A percentile compares a stretch with the other conserved stretches of the same genome.
phyloP scores from a whole-genome alignment of 306 rosid genomes.

The Quercus bicolor region DNA sequence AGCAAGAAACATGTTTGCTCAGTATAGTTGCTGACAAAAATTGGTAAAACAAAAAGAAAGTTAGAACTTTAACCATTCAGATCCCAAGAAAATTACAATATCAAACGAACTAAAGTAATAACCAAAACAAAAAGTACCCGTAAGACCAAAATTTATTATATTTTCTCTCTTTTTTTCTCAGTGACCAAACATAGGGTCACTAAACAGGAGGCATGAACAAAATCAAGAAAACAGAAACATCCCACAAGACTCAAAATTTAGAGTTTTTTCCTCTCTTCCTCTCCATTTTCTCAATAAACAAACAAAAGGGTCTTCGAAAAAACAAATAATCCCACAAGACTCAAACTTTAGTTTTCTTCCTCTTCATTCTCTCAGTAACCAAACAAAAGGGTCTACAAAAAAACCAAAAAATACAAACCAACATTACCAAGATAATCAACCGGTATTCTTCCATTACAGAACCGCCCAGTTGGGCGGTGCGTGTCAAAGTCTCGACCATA shows the following conservation, averaged over 20 bases:
- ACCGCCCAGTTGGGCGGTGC: constrained; percentile 72
- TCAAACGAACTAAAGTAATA: background rate
- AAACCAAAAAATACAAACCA: background rate
- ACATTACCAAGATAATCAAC: constrained; percentile 73
- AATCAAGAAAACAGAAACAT: background rate
- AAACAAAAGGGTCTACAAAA: background rate
- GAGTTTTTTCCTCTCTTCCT: background rate
- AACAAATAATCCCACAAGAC: background rate
- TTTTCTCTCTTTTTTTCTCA: background rate
- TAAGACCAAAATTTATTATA: background rate
- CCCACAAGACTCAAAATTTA: background rate
- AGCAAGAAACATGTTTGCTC: background rate
- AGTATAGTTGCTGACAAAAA: background rate
- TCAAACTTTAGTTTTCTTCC: background rate
- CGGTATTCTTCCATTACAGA: constrained; percentile 80
- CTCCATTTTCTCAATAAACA: background rate
- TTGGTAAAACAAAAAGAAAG: background rate
- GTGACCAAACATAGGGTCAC: too few species aligned
- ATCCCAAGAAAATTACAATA: background rate
- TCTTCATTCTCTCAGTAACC: background rate
- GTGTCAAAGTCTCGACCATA: constrained; percentile 87
- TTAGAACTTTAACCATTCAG: background rate
- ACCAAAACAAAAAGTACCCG: background rate
- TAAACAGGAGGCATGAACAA: too few species aligned
- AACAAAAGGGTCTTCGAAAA: background rate